Conservation (phyloP, 495 filamentous ascomycete species). For the Opeltia flavorubescens region DNA sequence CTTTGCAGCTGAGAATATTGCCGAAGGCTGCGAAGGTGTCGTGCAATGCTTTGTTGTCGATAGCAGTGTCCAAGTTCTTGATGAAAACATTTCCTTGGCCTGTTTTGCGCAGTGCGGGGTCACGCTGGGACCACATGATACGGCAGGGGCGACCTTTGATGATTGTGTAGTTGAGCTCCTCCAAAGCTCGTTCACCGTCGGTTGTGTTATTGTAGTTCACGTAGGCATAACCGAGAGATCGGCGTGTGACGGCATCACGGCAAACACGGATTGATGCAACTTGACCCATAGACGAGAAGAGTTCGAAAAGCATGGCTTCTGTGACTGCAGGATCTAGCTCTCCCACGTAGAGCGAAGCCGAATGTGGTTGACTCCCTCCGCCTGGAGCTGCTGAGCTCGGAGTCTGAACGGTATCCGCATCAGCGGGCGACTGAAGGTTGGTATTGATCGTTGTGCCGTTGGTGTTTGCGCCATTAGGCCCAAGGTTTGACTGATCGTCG, state of each 20-base stretch:
- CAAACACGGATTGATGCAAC: slow-evolving; percentile 99
- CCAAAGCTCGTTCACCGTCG: slow-evolving; percentile 94
- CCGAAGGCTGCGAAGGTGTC: slow-evolving; percentile 99
- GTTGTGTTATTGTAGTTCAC: slow-evolving; percentile 98
- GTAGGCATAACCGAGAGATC: slow-evolving; percentile 97
- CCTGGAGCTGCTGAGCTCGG: slow-evolving; percentile 55
- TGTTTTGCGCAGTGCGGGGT: slow-evolving; percentile 97
- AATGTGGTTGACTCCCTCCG: slow-evolving; percentile 66
- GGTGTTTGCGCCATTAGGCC: slow-evolving; percentile 46
- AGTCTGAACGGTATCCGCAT: slow-evolving; percentile 47
- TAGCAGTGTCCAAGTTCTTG: slow-evolving; percentile 97
- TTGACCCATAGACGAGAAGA: slow-evolving; percentile 98
- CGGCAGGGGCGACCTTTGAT: slow-evolving; percentile 98
- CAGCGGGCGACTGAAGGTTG: slow-evolving; percentile 42
- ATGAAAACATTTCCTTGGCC: slow-evolving; percentile 99
- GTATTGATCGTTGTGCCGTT: slow-evolving; percentile 55
- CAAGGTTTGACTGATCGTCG: slow-evolving; percentile 42
- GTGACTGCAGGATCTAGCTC: slow-evolving; percentile 96
- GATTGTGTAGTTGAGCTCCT: slow-evolving; percentile 98
- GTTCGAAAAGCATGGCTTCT: slow-evolving; percentile 99
- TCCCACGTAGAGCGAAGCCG: slow-evolving; percentile 96
- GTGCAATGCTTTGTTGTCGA: slow-evolving; percentile 99
- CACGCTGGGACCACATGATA: slow-evolving; percentile 99
- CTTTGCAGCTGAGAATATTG: slow-evolving; percentile 99
- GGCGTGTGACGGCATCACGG: slow-evolving; percentile 96